Evolutionary conservation across 2,329 filamentous ascomycete genomes (phyloP), one percentile per base, ranked within the genome.

Genomic region (Colletotrichum sp.): DNA sequence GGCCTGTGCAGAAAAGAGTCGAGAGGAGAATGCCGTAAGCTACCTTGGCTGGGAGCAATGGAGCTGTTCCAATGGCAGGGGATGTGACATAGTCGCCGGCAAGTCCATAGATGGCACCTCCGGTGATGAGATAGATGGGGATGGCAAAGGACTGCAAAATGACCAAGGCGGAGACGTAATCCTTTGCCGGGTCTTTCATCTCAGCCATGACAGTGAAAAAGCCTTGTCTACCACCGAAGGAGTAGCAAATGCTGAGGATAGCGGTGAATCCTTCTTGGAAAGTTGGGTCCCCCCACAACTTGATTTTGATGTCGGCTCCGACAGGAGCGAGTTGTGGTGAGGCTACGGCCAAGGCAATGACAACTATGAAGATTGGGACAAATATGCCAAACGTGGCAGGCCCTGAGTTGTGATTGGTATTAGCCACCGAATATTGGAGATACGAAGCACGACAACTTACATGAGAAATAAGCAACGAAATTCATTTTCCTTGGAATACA

Each of bases 341-440:
- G 6, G 44, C 44, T 5, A 22, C n/a, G n/a, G 44, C 44, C 11
- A 52, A 52, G 11, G 44, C n/a, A n/a, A 52, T 52, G 8, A 52
- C n/a, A 52, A 52, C 44, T 52, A 52, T 52, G n/a, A 52, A 52
- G 0, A 52, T 52, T 22, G n/a, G 44, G 44, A 52, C n/a, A 52
- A 52, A 52, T 13, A 52, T 52, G 44, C 44, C n/a, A 5, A 52
- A 52, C 12, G 44, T 52, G 11, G 44, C n/a, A 52, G n/a, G 44
- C 44, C n/a, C n/a, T 52, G 44, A 5, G 4, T 52, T 52, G 11
- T 8, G n/a, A 0, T 13, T 12, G 12, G 6, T 0, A 3, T 52
- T 13, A 52, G n/a, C 2, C 0, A 1, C 3, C 1, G 2, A 25
- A 22, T 13, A 12, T 52, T 5, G 2, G 0, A 19, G 12, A 8